phyloP scores from a whole-genome alignment of 192 early-diverging fungal species.

The Coemansia asiatica region DNA sequence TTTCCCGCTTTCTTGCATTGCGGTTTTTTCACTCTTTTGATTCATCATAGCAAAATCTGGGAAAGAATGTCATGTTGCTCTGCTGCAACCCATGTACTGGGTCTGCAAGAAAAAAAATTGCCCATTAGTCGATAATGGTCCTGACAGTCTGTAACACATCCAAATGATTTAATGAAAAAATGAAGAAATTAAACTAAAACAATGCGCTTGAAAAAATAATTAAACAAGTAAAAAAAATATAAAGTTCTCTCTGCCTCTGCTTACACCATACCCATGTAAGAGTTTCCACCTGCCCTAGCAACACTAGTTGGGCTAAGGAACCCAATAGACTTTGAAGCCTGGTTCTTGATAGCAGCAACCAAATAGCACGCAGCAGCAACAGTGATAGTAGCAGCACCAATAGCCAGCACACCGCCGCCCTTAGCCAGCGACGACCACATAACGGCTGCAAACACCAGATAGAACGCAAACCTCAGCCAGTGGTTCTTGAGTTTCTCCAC shows the following conservation, averaged over 20 bases:
- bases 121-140: no score
- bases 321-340: slow-evolving; percentile 42
- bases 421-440: slow-evolving; percentile 57
- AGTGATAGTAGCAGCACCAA: slow-evolving; percentile 48
- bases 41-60: no score
- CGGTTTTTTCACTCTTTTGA: no score
- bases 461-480: slow-evolving; percentile 50
- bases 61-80: no score
- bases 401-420: slow-evolving; percentile 43
- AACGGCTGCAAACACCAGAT: slow-evolving; percentile 50
- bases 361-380: slow-evolving; percentile 46
- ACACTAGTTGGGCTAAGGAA: slow-evolving; percentile 38
- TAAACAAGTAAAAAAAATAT: no score
- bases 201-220: no score
- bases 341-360: slow-evolving; percentile 50
- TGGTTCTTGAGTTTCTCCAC: slow-evolving; percentile 49
- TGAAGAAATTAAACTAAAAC: no score
- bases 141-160: no score
- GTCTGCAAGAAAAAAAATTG: no score
- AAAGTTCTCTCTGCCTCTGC: not conserved
- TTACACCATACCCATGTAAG: not conserved
- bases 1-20: no score
- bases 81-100: no score
- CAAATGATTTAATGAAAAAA: no score
- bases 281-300: not conserved